Percentiles rank a stretch among this genome's conserved stretches.
phyloP scores from a whole-genome alignment of 208 protist genomes.

The Herpetomonas samuelpessoai region DNA sequence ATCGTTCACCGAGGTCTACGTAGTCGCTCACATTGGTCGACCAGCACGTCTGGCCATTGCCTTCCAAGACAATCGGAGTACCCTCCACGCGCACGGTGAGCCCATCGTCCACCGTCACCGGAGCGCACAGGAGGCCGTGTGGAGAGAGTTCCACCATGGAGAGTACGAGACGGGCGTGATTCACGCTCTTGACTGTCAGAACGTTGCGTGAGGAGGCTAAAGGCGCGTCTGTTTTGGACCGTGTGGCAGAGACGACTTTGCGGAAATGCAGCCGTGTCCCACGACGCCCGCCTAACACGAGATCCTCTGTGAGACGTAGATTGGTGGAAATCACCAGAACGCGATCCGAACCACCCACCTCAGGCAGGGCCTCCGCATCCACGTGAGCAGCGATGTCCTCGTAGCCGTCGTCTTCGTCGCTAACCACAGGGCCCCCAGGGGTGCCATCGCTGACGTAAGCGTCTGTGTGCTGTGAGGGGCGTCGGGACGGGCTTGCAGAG shows the following conservation, averaged over 20 bases:
- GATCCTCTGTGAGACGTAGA: conserved; percentile 22
- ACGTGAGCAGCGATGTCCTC: not conserved
- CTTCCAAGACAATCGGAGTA: conserved; percentile 23
- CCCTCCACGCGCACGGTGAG: conserved; percentile 35
- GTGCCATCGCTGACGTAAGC: too few species aligned
- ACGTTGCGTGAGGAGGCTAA: conserved; percentile 15
- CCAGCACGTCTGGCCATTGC: too few species aligned
- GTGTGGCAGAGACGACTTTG: too few species aligned
- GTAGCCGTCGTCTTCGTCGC: not conserved
- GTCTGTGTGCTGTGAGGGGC: too few species aligned
- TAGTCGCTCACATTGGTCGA: conserved; percentile 17
- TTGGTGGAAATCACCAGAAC: conserved; percentile 6
- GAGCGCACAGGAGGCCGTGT: conserved; percentile 14
- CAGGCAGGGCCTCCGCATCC: too few species aligned
- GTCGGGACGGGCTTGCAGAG: too few species aligned
- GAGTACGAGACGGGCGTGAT: conserved; percentile 38
- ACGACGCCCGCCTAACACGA: conserved; percentile 26
- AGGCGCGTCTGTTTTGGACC: not conserved
- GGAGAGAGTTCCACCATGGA: conserved; percentile 11
- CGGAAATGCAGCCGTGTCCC: conserved; percentile 26
- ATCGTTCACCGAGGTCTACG: conserved; percentile 25
- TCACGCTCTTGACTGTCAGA: conserved; percentile 28
- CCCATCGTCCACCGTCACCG: conserved; percentile 38
- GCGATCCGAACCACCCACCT: too few species aligned
- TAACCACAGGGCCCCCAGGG: too few species aligned